phyloP scores from a whole-genome alignment of 1,139 yeast species.

The Lodderomyces parapsilosis region DNA sequence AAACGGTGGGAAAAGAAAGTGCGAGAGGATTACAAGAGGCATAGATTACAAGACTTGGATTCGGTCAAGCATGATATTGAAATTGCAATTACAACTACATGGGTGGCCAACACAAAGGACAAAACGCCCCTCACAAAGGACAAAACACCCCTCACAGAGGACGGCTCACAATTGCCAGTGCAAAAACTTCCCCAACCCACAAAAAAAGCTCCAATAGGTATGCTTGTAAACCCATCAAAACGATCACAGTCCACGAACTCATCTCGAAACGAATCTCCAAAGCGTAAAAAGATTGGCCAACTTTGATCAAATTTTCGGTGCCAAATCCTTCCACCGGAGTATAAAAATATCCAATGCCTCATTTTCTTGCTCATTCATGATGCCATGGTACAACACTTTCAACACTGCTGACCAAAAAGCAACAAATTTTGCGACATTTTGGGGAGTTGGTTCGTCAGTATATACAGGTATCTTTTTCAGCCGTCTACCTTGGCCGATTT shows the following conservation, averaged over 20 bases:
- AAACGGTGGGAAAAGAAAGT: slow-evolving; percentile 16
- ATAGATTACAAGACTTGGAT: slow-evolving; percentile 2
- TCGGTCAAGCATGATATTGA: slow-evolving; percentile 8
- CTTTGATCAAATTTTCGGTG: slow-evolving; percentile 5
- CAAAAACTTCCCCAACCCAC: no score
- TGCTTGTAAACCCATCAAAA: not conserved
- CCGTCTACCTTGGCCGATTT: slow-evolving; percentile 21
- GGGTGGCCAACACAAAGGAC: slow-evolving; percentile 6
- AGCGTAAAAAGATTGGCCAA: slow-evolving; percentile 8
- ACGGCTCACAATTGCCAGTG: not conserved
- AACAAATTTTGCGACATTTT: slow-evolving; percentile 34
- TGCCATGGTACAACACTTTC: slow-evolving; percentile 34
- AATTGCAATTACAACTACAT: slow-evolving; percentile 5
- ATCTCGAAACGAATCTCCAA: not conserved
- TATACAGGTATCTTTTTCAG: slow-evolving; percentile 19
- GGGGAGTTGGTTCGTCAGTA: slow-evolving; percentile 27
- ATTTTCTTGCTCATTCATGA: slow-evolving; percentile 38
- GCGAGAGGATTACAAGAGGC: slow-evolving; percentile 10
- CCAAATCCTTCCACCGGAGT: slow-evolving; percentile 39
- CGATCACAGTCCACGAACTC: not conserved
- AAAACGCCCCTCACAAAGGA: not conserved
- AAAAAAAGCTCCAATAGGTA: slow-evolving; percentile 7
- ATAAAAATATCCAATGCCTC: slow-evolving; percentile 36
- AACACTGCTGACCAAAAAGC: slow-evolving; percentile 53
- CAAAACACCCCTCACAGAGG: no score